Percentiles rank a stretch among this genome's conserved stretches.
Evolutionary conservation across 2,329 filamentous ascomycete genomes (phyloP).

Genomic region (Aspergillus pseudotamarii): DNA sequence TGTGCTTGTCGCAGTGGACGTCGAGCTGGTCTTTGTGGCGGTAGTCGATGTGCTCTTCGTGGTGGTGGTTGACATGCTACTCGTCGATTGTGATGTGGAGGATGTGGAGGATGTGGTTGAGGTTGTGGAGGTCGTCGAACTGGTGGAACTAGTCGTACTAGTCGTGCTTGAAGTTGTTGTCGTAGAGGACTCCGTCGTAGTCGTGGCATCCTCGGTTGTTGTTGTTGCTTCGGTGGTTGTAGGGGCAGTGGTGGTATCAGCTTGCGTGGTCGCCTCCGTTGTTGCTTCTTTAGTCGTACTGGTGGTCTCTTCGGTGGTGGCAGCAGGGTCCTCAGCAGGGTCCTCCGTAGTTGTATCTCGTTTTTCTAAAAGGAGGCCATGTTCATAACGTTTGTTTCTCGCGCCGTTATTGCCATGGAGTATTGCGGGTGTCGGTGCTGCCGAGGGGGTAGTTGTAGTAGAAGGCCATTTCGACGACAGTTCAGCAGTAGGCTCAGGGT

Average conservation of each 20-base stretch:
- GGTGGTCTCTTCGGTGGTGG: not conserved
- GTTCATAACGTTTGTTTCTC: not conserved
- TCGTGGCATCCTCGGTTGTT: not conserved
- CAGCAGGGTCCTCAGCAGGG: not conserved
- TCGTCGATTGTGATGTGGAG: constrained; percentile 8
- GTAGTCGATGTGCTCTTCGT: constrained; percentile 8
- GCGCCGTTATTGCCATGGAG: not conserved
- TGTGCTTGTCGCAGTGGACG: constrained; percentile 6
- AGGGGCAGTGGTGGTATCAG: not conserved
- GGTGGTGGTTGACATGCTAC: constrained; percentile 3
- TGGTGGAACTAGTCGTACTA: not conserved
- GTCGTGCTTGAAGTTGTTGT: constrained; percentile 1
- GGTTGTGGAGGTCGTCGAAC: not conserved
- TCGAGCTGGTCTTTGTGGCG: constrained; percentile 8
- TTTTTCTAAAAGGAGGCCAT: not conserved
- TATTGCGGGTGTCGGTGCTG: not conserved
- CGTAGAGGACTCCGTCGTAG: constrained; percentile 1
- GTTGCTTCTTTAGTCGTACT: not conserved
- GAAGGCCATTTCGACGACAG: not conserved
- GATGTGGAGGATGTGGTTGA: not conserved
- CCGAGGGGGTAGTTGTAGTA: not conserved
- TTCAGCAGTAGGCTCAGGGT: not conserved
- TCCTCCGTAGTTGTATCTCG: constrained; percentile 1
- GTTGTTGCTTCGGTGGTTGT: not conserved
- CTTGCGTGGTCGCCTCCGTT: not conserved